Base-by-base conservation (phyloP, 164 flowering plant species). In the Chloranthus sessilifolius region DNA sequence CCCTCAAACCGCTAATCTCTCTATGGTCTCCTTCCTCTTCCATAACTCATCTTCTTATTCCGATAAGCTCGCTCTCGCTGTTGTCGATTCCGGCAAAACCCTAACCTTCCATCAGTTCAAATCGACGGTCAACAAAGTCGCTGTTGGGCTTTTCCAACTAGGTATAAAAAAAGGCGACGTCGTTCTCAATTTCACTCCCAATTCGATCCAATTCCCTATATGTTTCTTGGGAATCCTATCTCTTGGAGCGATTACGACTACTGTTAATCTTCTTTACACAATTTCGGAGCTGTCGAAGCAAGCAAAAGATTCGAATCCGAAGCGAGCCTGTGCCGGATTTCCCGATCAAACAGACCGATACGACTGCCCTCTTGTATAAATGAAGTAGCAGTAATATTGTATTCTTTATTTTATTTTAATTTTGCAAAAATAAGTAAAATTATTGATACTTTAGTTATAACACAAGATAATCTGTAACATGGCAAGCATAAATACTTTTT, bases 181-280 rank as follows among this genome's bases (percentile, higher is more conserved):
- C 8, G 90, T 84, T 21, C 55, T 82, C 28, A 79, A 80, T 22
- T 55, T 84, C 26, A 73, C 92, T 0, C 92, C 96, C 7, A 88
- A 88, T 56, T 82, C 85, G 0, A 52, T 76, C 41, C 74, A 74
- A 10, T 82, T 69, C 53, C 81, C 80, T 7, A 5, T 80, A 23
- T 77, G 76, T 39, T 82, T 88, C 71, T 53, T 80, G 2, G 86
- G 67, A 4, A 43, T 74, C 16, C 43, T 69, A 9, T 79, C 86
- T 3, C 50, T 73, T 16, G 90, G 90, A 9, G 90, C 78, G 25
- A 63, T 88, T 0, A 80, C 77, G 12, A 80, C 88, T 27, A 88
- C 94, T 6, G 76, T 59, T 0, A 88, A 88, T 44, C 90, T 89
- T 1, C 26, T 64, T 1, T 82, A 82, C 66, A 82, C 96, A 0